These are phyloP conservation scores for Opeltia flavorubescens DNA, from an alignment of 495 filamentous ascomycete genomes.

Conservation along the genomic window DNA sequence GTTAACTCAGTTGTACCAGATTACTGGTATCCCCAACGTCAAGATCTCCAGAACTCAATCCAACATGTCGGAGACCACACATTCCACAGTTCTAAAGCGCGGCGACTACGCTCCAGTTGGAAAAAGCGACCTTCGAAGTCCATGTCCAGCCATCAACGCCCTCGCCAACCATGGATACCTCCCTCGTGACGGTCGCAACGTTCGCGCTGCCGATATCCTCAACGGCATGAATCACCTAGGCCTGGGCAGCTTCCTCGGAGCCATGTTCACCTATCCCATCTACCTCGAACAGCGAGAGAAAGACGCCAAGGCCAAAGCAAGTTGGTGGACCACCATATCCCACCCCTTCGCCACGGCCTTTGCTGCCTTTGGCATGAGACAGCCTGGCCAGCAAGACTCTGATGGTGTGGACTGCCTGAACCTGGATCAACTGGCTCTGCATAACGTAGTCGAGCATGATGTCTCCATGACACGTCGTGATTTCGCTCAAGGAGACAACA, in stretches of 20 bases:
- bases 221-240: slow-evolving; percentile 4
- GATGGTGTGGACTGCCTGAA: slow-evolving; percentile 11
- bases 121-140: slow-evolving; percentile 3
- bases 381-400: slow-evolving; percentile 11
- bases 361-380: slow-evolving; percentile 13
- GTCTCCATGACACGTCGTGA: slow-evolving; percentile 22
- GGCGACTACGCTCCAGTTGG: slow-evolving; percentile 2
- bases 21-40: too few relatives aligned
- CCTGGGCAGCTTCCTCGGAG: slow-evolving; percentile 1
- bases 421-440: slow-evolving; percentile 20
- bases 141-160: slow-evolving; percentile 14
- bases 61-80: background rate
- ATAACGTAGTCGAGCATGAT: slow-evolving; percentile 22
- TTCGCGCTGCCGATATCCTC: background rate
- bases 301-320: background rate
- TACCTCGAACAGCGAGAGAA: slow-evolving; percentile 2
- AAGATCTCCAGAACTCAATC: background rate
- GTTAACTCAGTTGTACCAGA: background rate
- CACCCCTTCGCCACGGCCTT: slow-evolving; percentile 15
- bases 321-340: slow-evolving; percentile 10
- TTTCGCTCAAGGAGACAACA: slow-evolving; percentile 15
- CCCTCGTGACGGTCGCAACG: slow-evolving; percentile 8
- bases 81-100: background rate
- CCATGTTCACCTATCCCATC: background rate
- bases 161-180: slow-evolving; percentile 15